Conservation (phyloP, 2,329 filamentous ascomycete species). For the Xylaria digitata region DNA sequence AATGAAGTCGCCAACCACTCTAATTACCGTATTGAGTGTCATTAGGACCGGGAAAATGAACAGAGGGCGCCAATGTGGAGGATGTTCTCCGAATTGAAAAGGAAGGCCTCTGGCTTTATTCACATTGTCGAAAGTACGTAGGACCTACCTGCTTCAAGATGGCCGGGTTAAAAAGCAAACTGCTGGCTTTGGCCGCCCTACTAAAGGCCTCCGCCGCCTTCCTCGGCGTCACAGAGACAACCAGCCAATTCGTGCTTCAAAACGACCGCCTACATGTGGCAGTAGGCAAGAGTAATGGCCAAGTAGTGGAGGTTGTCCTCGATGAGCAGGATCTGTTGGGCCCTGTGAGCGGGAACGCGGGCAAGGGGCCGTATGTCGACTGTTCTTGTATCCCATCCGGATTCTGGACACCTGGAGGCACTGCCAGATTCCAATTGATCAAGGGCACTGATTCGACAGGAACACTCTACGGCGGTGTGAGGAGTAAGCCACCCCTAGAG, state of each 20-base stretch:
- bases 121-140: neutral
- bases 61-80: conserved; percentile 6
- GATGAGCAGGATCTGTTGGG: conserved; percentile 64
- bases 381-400: conserved; percentile 70
- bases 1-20: conserved; percentile 11
- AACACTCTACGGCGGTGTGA: conserved; percentile 66
- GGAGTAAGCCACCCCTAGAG: conserved; percentile 45
- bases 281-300: conserved; percentile 52
- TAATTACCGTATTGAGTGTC: conserved; percentile 14
- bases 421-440: conserved; percentile 62
- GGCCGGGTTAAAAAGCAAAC: conserved; percentile 17
- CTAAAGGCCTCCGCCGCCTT: conserved; percentile 28
- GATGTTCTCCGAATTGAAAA: conserved; percentile 22
- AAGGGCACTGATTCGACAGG: conserved; percentile 54
- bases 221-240: conserved; percentile 30
- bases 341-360: conserved; percentile 54
- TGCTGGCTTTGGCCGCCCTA: conserved; percentile 21
- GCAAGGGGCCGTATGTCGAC: conserved; percentile 68
- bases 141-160: conserved; percentile 17
- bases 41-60: conserved; percentile 27
- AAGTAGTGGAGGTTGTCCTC: conserved; percentile 51
- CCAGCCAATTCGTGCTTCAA: conserved; percentile 32
- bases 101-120: conserved; percentile 11
- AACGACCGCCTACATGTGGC: conserved; percentile 44
- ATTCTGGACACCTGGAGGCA: conserved; percentile 67